Evolutionary conservation across 202 grass and related monocot species (phyloP).

Genomic region (Digitaria exilis): DNA sequence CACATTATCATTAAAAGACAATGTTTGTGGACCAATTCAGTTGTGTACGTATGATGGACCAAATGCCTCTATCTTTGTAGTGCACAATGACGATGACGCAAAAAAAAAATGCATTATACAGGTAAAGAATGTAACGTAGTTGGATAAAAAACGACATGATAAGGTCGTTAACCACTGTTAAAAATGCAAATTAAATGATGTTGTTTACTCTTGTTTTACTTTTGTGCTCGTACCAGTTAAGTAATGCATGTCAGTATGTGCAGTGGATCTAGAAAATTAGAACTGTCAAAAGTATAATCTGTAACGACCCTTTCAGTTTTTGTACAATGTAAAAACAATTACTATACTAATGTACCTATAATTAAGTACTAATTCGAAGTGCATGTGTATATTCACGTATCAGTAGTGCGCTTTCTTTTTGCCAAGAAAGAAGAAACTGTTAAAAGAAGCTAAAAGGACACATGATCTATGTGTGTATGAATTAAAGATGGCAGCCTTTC

Average conservation of each 20-base stretch:
- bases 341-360: neutral
- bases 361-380: neutral
- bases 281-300: neutral
- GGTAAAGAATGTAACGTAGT: neutral
- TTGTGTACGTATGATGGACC: constrained; percentile 16
- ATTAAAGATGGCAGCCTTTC: constrained; percentile 52
- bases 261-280: neutral
- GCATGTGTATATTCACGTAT: constrained; percentile 2
- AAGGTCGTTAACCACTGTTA: neutral
- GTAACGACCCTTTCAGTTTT: neutral
- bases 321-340: no score
- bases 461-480: constrained; percentile 23
- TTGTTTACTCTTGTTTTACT: neutral
- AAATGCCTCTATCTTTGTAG: neutral
- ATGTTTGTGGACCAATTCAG: constrained; percentile 17
- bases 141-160: neutral
- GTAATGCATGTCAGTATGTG: neutral
- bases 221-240: no score
- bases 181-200: neutral
- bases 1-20: constrained; percentile 1
- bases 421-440: constrained; percentile 24
- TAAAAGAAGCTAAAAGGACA: constrained; percentile 27
- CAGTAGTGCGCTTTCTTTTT: constrained; percentile 6
- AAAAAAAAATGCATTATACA: no score
- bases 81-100: neutral